Base-by-base conservation (phyloP, 2,329 filamentous ascomycete genomes). In the Calonectria multiphialidica region DNA sequence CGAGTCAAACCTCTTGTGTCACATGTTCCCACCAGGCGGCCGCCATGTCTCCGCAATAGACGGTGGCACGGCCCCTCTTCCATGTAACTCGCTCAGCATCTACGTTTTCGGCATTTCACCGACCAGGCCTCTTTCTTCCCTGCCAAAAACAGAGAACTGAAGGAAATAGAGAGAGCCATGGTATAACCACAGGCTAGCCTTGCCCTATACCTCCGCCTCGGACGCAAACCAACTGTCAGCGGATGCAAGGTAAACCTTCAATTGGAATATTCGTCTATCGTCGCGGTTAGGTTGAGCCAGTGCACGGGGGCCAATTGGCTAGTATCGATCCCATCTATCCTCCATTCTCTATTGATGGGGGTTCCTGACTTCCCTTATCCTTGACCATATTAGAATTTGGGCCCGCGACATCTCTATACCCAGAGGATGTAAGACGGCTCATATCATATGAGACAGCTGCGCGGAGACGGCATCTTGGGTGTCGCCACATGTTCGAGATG, bases 11-110 rank as follows among this genome's bases (percentile, higher is more conserved):
- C 23, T 44, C 16, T 35, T 16, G 23, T 62, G 37, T 45, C 57
- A n/a, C 40, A 30, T 25, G 55, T 53, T 50, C 44, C 55, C 55
- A 62, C 45, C 45, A 21, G 28, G 55, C 66, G 55, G 44, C 66
- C 55, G 66, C 55, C 45, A 3, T 62, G 55, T 47, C 44, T 44
- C 44, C 44, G 66, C 55, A 45, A 16, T 45, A 16, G 21, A 21
- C 18, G 16, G n/a, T 15, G 33, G 53, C 35, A n/a, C 40, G 40
- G 16, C 25, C 57, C 25, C 35, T 18, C 28, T 35, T 21, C 23
- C 55, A 62, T 45, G 37, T 33, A 25, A 62, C 57, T 45, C 37
- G 37, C 25, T 23, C 57, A 5, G 57, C 40, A 33, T 12, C 21
- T 45, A 45, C 37, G 40, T 23, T 45, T 62, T 62, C 40, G 40